These are phyloP conservation scores for Periconia digitata DNA, from an alignment of 2,329 filamentous ascomycete species.

Conservation along the genomic window DNA sequence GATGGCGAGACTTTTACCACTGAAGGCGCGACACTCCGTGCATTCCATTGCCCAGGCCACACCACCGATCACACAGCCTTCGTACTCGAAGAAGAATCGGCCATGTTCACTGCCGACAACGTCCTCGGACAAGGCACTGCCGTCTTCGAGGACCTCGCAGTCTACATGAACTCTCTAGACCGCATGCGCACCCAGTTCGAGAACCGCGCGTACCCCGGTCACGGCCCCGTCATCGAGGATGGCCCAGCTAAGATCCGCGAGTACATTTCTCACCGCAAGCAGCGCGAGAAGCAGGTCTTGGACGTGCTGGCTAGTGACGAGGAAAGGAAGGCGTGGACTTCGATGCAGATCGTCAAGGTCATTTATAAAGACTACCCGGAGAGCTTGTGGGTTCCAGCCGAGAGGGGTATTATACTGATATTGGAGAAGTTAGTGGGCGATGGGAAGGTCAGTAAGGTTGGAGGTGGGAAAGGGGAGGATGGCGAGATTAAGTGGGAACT, in stretches of 20 bases:
- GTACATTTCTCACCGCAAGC: slow-evolving; percentile 79
- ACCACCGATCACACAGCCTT: slow-evolving; percentile 81
- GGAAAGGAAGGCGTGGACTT: slow-evolving; percentile 58
- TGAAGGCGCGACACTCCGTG: slow-evolving; percentile 67
- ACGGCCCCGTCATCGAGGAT: slow-evolving; percentile 77
- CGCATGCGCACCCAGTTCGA: slow-evolving; percentile 67
- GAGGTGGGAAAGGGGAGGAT: too few species aligned
- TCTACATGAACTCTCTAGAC: slow-evolving; percentile 69
- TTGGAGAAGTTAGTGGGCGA: slow-evolving; percentile 77
- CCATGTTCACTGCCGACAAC: slow-evolving; percentile 88
- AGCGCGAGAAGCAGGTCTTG: slow-evolving; percentile 63
- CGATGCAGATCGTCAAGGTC: slow-evolving; percentile 81
- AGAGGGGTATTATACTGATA: slow-evolving; percentile 75
- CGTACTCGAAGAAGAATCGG: slow-evolving; percentile 72
- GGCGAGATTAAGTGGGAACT: slow-evolving; percentile 30
- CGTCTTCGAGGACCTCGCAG: slow-evolving; percentile 75
- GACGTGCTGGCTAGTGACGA: slow-evolving; percentile 38
- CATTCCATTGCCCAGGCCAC: slow-evolving; percentile 72
- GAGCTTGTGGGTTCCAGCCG: slow-evolving; percentile 73
- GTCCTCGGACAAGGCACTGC: slow-evolving; percentile 84
- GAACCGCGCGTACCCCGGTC: slow-evolving; percentile 80
- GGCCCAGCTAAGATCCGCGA: slow-evolving; percentile 72
- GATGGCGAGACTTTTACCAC: slow-evolving; percentile 59
- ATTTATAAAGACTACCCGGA: slow-evolving; percentile 82
- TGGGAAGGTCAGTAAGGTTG: slow-evolving; percentile 59